phyloP scores from a whole-genome alignment of 1,284 basidiomycete genomes.

The Fomes fomentarius region DNA sequence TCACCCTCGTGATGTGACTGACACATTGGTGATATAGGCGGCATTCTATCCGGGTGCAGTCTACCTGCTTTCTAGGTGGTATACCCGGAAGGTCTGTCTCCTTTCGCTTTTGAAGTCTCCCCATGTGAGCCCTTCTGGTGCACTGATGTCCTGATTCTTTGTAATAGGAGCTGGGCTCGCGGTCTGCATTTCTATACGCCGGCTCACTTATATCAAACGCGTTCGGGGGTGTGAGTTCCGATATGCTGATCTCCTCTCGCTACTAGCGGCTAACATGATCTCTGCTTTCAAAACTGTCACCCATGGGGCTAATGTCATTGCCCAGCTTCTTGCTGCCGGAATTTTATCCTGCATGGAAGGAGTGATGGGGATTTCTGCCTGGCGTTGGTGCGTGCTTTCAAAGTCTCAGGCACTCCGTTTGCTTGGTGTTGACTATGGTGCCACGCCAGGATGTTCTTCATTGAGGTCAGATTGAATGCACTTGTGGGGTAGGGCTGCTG shows the following conservation, averaged over 20 bases:
- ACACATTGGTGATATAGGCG: slow-evolving; percentile 36
- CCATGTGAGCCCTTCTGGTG: neutral
- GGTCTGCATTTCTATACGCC: slow-evolving; percentile 70
- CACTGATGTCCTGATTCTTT: too few relatives aligned
- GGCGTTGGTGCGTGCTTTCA: slow-evolving; percentile 59
- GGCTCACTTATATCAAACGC: slow-evolving; percentile 76
- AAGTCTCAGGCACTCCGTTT: neutral
- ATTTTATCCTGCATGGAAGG: slow-evolving; percentile 75
- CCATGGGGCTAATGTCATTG: too few relatives aligned
- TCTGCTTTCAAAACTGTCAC: too few relatives aligned
- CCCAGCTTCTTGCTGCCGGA: slow-evolving; percentile 67
- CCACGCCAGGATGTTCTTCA: slow-evolving; percentile 59
- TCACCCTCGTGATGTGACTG: neutral
- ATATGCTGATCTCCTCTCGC: too few relatives aligned
- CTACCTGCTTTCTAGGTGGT: slow-evolving; percentile 68
- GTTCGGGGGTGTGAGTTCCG: slow-evolving; percentile 61
- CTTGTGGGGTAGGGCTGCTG: too few relatives aligned
- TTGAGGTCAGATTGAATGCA: slow-evolving; percentile 51
- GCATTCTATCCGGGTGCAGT: slow-evolving; percentile 70
- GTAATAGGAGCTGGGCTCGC: slow-evolving; percentile 62
- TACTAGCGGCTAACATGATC: too few relatives aligned
- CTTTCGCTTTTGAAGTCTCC: too few relatives aligned
- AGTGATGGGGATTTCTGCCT: slow-evolving; percentile 65
- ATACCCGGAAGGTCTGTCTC: slow-evolving; percentile 56
- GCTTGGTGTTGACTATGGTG: neutral